phyloP scores from a whole-genome alignment of 192 early-diverging fungal species.

The Coemansia sp. region DNA sequence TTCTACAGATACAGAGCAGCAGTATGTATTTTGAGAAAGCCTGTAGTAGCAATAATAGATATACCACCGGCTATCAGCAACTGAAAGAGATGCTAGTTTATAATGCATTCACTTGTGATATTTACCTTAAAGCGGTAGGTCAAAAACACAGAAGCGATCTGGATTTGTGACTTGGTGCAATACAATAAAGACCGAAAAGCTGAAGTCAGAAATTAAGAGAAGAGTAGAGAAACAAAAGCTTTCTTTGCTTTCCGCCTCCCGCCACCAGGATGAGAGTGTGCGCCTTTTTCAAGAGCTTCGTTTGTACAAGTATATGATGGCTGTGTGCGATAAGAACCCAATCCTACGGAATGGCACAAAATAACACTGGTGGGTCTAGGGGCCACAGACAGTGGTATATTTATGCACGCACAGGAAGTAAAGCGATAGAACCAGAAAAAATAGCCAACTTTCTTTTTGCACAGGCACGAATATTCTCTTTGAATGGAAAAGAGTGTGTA shows the following conservation, averaged over 20 bases:
- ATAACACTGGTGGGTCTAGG: not conserved
- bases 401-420: too few species aligned
- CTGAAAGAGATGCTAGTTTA: not conserved
- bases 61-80: not conserved
- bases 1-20: not conserved
- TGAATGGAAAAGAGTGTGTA: not conserved
- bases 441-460: too few species aligned
- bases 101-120: not conserved
- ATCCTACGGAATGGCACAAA: not conserved
- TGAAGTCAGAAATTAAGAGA: not conserved
- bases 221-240: not conserved
- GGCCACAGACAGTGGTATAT: too few species aligned
- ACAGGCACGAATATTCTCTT: not conserved
- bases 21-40: not conserved
- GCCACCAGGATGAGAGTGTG: too few species aligned
- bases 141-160: not conserved
- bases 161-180: not conserved
- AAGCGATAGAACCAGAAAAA: too few species aligned
- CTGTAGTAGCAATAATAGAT: not conserved
- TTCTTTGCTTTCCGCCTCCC: too few species aligned
- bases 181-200: not conserved
- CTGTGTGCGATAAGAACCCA: not conserved
- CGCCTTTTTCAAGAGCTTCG: too few species aligned
- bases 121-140: not conserved
- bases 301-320: not conserved